Evolutionary conservation across 2,329 filamentous ascomycete genomes (phyloP).

Genomic region (Verticillium nonalfalfae): DNA sequence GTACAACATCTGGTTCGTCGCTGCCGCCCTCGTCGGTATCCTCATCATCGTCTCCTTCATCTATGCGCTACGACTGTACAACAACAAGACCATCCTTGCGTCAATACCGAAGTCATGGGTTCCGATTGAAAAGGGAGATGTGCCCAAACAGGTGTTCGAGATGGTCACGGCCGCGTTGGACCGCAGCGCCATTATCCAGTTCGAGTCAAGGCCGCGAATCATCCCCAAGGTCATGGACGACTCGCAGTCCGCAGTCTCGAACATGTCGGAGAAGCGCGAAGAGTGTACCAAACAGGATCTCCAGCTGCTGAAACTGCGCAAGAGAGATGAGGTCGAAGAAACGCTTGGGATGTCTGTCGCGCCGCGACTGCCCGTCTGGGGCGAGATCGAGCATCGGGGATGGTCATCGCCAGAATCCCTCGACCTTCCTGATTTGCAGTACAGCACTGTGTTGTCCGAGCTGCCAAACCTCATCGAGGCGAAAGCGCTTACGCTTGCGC

Average conservation of each 20-base stretch:
- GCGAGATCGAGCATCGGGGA: constrained; percentile 75
- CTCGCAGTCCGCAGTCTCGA: constrained; percentile 3
- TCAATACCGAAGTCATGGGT: constrained; percentile 84
- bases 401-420: constrained; percentile 77
- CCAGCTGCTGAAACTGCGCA: constrained; percentile 22
- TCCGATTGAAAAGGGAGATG: constrained; percentile 78
- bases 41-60: constrained; percentile 65
- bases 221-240: constrained; percentile 21
- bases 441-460: constrained; percentile 73
- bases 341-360: constrained; percentile 41
- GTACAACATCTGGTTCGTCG: constrained; percentile 79
- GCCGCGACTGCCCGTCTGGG: constrained; percentile 59
- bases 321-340: constrained; percentile 27
- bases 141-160: constrained; percentile 65
- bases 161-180: constrained; percentile 69
- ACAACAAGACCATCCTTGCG: constrained; percentile 71
- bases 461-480: constrained; percentile 88
- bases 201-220: constrained; percentile 62
- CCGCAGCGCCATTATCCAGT: constrained; percentile 75
- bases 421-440: constrained; percentile 77
- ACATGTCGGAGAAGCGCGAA: constrained; percentile 5
- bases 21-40: constrained; percentile 68
- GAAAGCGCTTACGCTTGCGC: constrained; percentile 82
- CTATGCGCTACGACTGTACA: constrained; percentile 79
- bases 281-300: constrained; percentile 12